Evolutionary conservation across 306 rosid genomes (phyloP).

Genomic region (Boehmeria nivea): DNA sequence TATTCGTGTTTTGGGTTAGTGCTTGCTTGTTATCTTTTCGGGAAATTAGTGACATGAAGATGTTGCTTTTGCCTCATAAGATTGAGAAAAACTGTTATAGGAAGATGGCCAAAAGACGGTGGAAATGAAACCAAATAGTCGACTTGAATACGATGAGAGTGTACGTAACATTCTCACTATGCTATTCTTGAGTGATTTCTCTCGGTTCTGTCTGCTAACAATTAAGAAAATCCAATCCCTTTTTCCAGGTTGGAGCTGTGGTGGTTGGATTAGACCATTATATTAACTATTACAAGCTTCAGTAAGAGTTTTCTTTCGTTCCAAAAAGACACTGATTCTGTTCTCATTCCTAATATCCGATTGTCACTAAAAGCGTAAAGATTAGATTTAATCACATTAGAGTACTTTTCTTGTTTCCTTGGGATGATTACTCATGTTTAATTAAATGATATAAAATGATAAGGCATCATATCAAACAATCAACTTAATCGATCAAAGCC

Average conservation of each 20-base stretch:
- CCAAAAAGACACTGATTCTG: too few relatives aligned
- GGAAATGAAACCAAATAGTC: conserved; percentile 40
- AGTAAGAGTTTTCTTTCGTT: conserved; percentile 47
- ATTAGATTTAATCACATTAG: too few relatives aligned
- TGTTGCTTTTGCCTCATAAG: conserved; percentile 4
- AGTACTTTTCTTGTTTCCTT: too few relatives aligned
- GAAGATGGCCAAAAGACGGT: conserved; percentile 61
- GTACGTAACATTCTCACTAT: conserved; percentile 47
- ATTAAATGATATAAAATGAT: too few relatives aligned
- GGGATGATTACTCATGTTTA: too few relatives aligned
- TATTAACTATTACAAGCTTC: conserved; percentile 93
- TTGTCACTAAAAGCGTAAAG: too few relatives aligned
- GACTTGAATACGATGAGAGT: conserved; percentile 79
- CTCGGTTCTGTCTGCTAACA: conserved; percentile 12
- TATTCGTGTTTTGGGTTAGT: neutral
- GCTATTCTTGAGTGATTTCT: conserved; percentile 17
- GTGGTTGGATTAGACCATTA: conserved; percentile 84
- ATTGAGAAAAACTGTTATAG: conserved; percentile 43
- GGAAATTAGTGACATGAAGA: neutral
- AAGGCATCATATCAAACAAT: too few relatives aligned
- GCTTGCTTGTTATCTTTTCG: neutral
- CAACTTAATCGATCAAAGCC: too few relatives aligned
- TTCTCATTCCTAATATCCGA: too few relatives aligned
- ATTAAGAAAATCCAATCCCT: conserved; percentile 24
- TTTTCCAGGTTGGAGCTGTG: conserved; percentile 90